Evolutionary conservation across 768 basidiomycete species (phyloP).

Genomic region (Macrolepiota albuminosa): DNA sequence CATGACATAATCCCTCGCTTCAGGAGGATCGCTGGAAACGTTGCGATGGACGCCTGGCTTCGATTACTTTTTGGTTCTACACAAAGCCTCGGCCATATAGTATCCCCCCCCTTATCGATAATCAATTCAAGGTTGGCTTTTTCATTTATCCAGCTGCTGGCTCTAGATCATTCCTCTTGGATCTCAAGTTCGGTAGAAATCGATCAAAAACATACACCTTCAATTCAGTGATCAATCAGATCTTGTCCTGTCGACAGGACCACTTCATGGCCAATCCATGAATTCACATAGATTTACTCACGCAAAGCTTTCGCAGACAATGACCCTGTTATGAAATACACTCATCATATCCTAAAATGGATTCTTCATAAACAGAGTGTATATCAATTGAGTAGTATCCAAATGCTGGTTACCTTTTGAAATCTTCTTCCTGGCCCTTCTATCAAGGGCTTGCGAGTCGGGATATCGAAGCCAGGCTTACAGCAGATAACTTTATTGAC

Average conservation of each 20-base stretch:
- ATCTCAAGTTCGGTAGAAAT: slow-evolving; percentile 10
- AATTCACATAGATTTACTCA: background rate
- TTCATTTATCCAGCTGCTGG: background rate
- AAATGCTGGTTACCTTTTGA: background rate
- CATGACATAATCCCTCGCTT: background rate
- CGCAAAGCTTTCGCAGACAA: background rate
- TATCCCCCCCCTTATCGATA: slow-evolving; percentile 15
- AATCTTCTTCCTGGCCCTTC: background rate
- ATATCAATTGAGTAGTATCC: background rate
- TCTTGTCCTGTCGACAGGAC: background rate
- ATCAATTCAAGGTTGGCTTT: slow-evolving; percentile 5
- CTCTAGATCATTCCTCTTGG: slow-evolving; percentile 3
- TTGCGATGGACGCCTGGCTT: background rate
- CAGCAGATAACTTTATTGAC: background rate
- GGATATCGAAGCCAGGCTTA: slow-evolving; percentile 4
- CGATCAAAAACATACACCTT: slow-evolving; percentile 1
- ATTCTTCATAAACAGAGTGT: background rate
- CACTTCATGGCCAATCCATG: no score
- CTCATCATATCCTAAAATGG: background rate
- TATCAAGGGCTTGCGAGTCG: slow-evolving; percentile 5
- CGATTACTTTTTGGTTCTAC: background rate
- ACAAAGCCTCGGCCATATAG: background rate
- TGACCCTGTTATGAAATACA: background rate
- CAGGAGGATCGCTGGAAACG: background rate
- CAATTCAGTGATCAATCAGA: slow-evolving; percentile 3